Conservation (phyloP, 1,284 basidiomycete genomes). For the Sutorius eximius region DNA sequence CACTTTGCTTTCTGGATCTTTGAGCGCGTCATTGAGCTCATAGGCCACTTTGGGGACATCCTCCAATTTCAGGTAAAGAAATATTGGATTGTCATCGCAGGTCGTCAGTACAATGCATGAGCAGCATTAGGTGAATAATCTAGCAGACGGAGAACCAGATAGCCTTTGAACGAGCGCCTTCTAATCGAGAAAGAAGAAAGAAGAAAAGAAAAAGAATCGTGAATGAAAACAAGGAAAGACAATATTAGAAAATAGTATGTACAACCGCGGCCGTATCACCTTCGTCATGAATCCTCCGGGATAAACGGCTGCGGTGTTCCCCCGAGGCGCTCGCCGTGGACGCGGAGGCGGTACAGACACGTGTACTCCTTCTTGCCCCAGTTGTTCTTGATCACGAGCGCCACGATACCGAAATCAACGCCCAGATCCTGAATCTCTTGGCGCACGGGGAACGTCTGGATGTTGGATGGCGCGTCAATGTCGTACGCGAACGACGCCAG, state of each 20-base stretch:
- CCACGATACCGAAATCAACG: conserved; percentile 80
- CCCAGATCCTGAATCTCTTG: conserved; percentile 65
- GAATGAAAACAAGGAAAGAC: background rate
- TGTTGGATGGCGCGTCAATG: conserved; percentile 58
- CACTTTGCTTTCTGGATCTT: conserved; percentile 75
- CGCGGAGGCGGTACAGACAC: conserved; percentile 87
- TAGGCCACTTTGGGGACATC: conserved; percentile 62
- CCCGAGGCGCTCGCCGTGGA: conserved; percentile 56
- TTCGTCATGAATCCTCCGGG: conserved; percentile 20
- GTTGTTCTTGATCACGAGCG: conserved; percentile 78
- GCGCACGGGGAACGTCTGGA: conserved; percentile 86
- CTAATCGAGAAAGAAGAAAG: background rate
- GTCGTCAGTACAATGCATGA: conserved; percentile 27
- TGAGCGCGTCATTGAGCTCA: conserved; percentile 69
- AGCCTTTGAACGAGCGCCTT: conserved; percentile 1
- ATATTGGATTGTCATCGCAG: conserved; percentile 19
- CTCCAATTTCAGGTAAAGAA: background rate
- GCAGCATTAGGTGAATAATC: conserved; percentile 27
- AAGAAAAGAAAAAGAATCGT: background rate
- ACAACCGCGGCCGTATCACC: background rate
- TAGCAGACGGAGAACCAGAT: conserved; percentile 9
- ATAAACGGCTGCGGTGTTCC: conserved; percentile 27
- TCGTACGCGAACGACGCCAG: conserved; percentile 84
- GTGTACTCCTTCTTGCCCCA: conserved; percentile 86
- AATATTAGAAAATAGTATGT: conserved; percentile 13